phyloP scores from a whole-genome alignment of 768 basidiomycete species.

The Udeniomyces megalosporus region DNA sequence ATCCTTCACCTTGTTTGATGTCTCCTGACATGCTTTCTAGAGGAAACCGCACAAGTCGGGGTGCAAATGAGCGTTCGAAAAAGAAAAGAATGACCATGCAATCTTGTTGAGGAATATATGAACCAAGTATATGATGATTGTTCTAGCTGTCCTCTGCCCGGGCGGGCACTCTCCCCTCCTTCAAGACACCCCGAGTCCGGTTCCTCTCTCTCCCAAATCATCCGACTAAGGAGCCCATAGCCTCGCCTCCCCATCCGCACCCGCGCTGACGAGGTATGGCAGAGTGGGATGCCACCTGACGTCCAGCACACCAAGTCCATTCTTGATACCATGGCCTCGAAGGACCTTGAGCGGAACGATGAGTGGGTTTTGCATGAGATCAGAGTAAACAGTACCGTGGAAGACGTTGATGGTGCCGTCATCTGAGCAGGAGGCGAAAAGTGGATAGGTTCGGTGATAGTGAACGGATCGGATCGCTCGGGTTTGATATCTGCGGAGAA shows the following conservation, averaged over 20 bases:
- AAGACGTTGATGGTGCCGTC: conserved; percentile 95
- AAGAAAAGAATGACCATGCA: too few relatives aligned
- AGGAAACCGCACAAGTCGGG: too few relatives aligned
- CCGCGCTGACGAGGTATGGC: conserved; percentile 84
- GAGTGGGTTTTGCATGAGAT: conserved; percentile 89
- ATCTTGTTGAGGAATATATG: too few relatives aligned
- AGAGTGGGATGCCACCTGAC: conserved; percentile 74
- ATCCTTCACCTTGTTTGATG: too few relatives aligned
- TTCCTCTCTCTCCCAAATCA: too few relatives aligned
- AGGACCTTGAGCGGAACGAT: conserved; percentile 96
- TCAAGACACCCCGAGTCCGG: too few relatives aligned
- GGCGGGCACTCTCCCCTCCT: too few relatives aligned
- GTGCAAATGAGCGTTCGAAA: too few relatives aligned
- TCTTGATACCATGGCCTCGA: conserved; percentile 68
- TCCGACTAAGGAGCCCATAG: conserved; percentile 58
- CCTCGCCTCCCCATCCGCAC: conserved; percentile 73
- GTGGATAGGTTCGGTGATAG: conserved; percentile 86
- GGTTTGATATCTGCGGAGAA: conserved; percentile 58
- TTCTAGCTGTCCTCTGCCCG: too few relatives aligned
- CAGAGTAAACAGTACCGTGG: conserved; percentile 84
- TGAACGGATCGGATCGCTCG: conserved; percentile 82
- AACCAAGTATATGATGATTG: too few relatives aligned
- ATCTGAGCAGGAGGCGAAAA: conserved; percentile 92
- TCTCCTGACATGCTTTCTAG: too few relatives aligned
- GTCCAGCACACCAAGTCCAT: conserved; percentile 81